phyloP scores from a whole-genome alignment of 345 rosid species.

The Eucalyptus regnans region DNA sequence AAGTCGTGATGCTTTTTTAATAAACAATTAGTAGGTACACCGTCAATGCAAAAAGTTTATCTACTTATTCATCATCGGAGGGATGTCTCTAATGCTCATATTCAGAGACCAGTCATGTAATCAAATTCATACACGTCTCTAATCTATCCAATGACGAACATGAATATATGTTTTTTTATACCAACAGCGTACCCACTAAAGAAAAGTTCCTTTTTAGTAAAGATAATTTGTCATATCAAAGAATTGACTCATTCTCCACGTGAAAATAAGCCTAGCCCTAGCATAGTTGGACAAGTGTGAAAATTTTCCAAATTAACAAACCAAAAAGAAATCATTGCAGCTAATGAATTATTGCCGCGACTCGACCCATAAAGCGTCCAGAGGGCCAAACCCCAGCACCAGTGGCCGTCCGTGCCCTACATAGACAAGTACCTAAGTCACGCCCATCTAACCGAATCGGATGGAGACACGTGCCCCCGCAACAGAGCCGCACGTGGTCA shows the following conservation, averaged over 20 bases:
- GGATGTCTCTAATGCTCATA: not conserved
- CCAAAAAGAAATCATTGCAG: not conserved
- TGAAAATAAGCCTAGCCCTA: not conserved
- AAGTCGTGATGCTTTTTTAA: too few relatives aligned
- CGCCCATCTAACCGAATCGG: not conserved
- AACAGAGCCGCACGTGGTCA: not conserved
- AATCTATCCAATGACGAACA: not conserved
- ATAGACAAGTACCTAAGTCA: not conserved
- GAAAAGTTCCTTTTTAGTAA: not conserved
- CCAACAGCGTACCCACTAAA: not conserved
- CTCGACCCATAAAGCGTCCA: not conserved
- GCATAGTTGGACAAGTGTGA: not conserved
- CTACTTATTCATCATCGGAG: not conserved
- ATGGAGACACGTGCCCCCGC: not conserved
- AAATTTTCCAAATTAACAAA: not conserved
- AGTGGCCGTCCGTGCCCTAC: not conserved
- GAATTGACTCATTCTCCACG: not conserved
- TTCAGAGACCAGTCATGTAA: fast-evolving
- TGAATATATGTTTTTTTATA: not conserved
- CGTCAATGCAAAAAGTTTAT: fast-evolving
- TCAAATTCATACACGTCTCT: not conserved
- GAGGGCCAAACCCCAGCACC: not conserved
- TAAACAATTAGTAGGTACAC: too few relatives aligned
- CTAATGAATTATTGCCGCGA: not conserved
- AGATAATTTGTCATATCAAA: not conserved